Evolutionary conservation across 2,329 filamentous ascomycete genomes (phyloP), one percentile per base, ranked within the genome.

Genomic region (Fusarium sacchari): DNA sequence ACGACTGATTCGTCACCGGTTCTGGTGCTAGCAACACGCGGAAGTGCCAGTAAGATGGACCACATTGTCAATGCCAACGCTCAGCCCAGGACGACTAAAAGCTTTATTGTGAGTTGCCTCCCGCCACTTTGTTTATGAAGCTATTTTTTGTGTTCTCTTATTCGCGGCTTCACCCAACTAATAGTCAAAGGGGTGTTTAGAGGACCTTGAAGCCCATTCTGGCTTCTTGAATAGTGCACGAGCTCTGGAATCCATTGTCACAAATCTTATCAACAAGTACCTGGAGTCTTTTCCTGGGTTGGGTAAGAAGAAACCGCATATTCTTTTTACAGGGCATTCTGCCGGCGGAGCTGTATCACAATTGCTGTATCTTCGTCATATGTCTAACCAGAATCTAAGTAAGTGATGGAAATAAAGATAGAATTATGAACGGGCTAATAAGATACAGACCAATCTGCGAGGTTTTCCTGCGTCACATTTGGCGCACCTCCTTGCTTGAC

Each of bases 331-430:
- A 0, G 74, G 75, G 5, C 75, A 77, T 67, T 77, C 76, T 30
- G 75, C 75, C 15, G 75, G 76, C 15, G 76, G 75, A 58, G 76
- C 76, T 39, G 75, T 71, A 24, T 72, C 74, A n/a, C 67, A 72
- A 28, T 43, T 77, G 1, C 44, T 77, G 8, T 75, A 71, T 46
- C 63, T 77, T 36, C 64, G 55, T 26, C 61, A 63, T 32, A 56
- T 73, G 22, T 66, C 74, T 12, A n/a, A 67, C 17, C 49, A 39
- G 22, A 24, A n/a, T 4, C 36, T 64, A 3, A 40, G 75, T 76
- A 43, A 68, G 69, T 32, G 8, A 15, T 20, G 36, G 20, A 15
- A 40, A 17, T 13, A 32, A 14, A 22, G 11, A 15, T 26, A 9
- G 10, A 3, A 17, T 13, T 7, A 12, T 15, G 14, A 26, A 15